A percentile compares a stretch with the other conserved stretches of the same genome.
Evolutionary conservation across 1,139 yeast genomes (phyloP).

Genomic region (Candida pseudoviswanathii): DNA sequence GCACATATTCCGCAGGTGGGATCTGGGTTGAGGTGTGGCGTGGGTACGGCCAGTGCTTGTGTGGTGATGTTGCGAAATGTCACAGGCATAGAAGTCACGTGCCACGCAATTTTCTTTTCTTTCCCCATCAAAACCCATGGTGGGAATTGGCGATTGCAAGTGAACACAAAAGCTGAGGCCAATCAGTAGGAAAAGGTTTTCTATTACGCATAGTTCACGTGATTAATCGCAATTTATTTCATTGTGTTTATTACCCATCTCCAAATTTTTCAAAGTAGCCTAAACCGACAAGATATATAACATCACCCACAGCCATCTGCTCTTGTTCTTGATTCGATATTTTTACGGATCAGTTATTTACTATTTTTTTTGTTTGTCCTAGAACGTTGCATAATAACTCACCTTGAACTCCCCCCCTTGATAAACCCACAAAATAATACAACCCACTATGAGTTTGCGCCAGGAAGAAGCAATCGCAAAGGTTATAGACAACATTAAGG

Average conservation of each 20-base stretch:
- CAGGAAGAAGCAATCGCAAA: constrained; percentile 20
- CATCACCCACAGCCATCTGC: too few relatives aligned
- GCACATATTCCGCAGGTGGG: background rate
- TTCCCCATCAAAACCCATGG: constrained; percentile 2
- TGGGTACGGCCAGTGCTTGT: too few relatives aligned
- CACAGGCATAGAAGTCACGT: background rate
- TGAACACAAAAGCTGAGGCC: background rate
- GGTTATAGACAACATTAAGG: constrained; percentile 28
- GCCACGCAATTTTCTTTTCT: background rate
- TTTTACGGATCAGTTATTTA: too few relatives aligned
- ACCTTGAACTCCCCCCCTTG: background rate
- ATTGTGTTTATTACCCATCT: background rate
- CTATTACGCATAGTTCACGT: constrained; percentile 8
- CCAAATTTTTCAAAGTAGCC: background rate
- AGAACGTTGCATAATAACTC: background rate
- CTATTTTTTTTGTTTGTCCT: background rate
- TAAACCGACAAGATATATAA: too few relatives aligned
- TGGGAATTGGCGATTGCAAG: background rate
- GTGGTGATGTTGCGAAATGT: background rate
- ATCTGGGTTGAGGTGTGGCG: background rate
- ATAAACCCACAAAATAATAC: background rate
- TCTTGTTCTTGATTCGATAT: background rate
- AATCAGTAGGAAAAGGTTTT: constrained; percentile 1
- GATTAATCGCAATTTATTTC: constrained; percentile 6
- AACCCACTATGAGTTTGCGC: constrained; percentile 15